Evolutionary conservation across 2,329 filamentous ascomycete genomes (phyloP).

Genomic region (Hortaea sp.): DNA sequence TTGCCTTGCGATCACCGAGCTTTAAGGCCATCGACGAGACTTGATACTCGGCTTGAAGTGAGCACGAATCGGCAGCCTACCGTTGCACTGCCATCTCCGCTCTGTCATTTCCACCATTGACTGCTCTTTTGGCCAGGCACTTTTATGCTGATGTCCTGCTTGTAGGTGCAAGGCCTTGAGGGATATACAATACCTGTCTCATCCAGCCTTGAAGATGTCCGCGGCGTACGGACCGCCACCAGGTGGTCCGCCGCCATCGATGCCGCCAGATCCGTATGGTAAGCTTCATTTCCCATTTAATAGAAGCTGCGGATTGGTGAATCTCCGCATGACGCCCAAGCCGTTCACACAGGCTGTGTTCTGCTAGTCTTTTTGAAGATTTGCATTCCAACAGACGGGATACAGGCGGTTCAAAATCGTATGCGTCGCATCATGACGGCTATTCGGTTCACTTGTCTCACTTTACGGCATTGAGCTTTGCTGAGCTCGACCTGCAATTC

Average conservation of each 20-base stretch:
- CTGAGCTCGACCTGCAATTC: too few species aligned
- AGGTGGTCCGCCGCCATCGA: neutral
- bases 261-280: constrained; percentile 6
- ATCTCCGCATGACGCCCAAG: too few species aligned
- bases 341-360: too few species aligned
- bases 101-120: neutral
- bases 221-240: neutral
- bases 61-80: neutral
- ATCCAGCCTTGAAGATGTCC: neutral
- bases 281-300: neutral
- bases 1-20: too few species aligned
- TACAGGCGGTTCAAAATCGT: too few species aligned
- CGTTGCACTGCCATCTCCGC: neutral
- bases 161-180: neutral
- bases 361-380: too few species aligned
- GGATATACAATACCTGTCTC: neutral
- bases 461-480: too few species aligned
- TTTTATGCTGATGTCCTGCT: neutral
- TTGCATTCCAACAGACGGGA: too few species aligned
- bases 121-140: neutral
- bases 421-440: too few species aligned
- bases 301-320: too few species aligned
- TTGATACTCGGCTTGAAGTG: neutral
- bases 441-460: too few species aligned
- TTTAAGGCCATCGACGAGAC: neutral